Evolutionary conservation across 129 eudicot species (phyloP).

Genomic region (Apium graveolens): DNA sequence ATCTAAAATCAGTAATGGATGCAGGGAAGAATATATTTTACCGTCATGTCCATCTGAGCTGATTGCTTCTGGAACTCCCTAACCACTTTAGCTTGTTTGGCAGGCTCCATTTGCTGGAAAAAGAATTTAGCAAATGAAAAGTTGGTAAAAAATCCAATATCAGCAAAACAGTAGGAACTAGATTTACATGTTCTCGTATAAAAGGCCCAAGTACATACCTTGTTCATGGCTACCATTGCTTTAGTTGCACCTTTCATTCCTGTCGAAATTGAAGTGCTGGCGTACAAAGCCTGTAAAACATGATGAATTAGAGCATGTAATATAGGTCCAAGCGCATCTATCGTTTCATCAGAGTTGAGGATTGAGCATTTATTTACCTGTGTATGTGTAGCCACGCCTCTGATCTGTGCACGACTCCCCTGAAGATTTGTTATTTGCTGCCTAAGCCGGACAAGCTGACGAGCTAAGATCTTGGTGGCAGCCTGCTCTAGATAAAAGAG

Average conservation of each 20-base stretch:
- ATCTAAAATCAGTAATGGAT: background rate
- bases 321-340: background rate
- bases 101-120: slow-evolving; percentile 83
- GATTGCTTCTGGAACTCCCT: slow-evolving; percentile 79
- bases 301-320: slow-evolving; percentile 7
- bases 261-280: slow-evolving; percentile 86
- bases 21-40: slow-evolving; percentile 19
- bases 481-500: slow-evolving; percentile 37
- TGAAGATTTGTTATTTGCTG: slow-evolving; percentile 91
- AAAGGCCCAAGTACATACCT: slow-evolving; percentile 31
- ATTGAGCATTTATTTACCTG: slow-evolving; percentile 40
- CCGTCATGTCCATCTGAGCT: slow-evolving; percentile 93
- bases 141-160: too few relatives aligned
- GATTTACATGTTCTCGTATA: background rate
- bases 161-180: background rate
- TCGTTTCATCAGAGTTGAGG: background rate
- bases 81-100: slow-evolving; percentile 80
- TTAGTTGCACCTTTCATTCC: slow-evolving; percentile 99
- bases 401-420: slow-evolving; percentile 89
- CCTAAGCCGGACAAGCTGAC: slow-evolving; percentile 81
- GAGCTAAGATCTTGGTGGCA: slow-evolving; percentile 89
- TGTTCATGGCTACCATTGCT: slow-evolving; percentile 96
- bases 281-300: slow-evolving; percentile 61
- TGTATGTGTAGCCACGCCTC: slow-evolving; percentile 93
- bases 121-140: too few relatives aligned